Evolutionary conservation across 2,329 filamentous ascomycete species (phyloP).

Genomic region (Phoma sp.): DNA sequence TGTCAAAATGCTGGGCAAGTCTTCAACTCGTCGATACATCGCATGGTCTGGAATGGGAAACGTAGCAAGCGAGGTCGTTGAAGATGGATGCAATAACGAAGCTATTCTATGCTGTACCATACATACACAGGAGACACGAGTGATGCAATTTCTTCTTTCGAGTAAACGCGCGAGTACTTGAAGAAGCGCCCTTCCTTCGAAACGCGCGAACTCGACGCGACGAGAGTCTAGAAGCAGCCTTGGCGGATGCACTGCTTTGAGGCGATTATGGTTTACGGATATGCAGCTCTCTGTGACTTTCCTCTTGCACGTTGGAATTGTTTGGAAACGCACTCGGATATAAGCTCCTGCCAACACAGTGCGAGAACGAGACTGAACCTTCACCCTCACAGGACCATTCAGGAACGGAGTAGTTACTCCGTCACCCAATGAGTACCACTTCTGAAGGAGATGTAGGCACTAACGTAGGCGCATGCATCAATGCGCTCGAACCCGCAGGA

Average conservation of each 20-base stretch:
- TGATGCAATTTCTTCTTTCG: background rate
- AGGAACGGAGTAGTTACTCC: background rate
- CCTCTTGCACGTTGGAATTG: background rate
- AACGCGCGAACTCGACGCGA: slow-evolving; percentile 8
- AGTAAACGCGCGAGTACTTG: slow-evolving; percentile 10
- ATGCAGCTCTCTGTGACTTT: background rate
- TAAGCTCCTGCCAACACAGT: background rate
- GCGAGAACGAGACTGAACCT: background rate
- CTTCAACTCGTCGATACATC: slow-evolving; percentile 4
- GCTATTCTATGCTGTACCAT: slow-evolving; percentile 7
- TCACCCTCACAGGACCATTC: background rate
- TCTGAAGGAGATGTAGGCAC: slow-evolving; percentile 11
- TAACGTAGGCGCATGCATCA: slow-evolving; percentile 29
- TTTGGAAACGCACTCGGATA: background rate
- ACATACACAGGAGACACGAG: background rate
- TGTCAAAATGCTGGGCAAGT: background rate
- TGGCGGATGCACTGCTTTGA: background rate
- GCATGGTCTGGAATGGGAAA: slow-evolving; percentile 14
- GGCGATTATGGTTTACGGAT: slow-evolving; percentile 1
- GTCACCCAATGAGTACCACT: background rate
- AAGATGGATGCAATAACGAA: background rate
- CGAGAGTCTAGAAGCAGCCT: background rate
- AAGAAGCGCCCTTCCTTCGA: slow-evolving; percentile 5
- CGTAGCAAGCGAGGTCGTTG: background rate
- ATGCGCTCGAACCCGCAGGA: slow-evolving; percentile 35